Evolutionary conservation across 2,329 filamentous ascomycete genomes (phyloP), one percentile per base, ranked within the genome.

Genomic region (Purpureocillium lavendulum): DNA sequence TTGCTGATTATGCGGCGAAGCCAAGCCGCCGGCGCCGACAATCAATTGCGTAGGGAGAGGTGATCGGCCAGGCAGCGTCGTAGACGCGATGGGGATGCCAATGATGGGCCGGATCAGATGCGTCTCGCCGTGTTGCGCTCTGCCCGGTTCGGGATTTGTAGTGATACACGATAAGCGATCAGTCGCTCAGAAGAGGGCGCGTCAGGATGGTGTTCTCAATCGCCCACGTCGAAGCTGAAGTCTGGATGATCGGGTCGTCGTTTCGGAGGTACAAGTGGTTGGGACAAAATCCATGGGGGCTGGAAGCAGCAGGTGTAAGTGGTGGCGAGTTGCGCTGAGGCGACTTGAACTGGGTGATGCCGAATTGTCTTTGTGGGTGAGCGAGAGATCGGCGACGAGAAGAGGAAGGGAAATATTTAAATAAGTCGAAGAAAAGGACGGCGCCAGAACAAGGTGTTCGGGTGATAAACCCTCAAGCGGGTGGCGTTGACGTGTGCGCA

Each of bases 241-340:
- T 21, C 24, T 15, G 24, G 37, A 30, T 33, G 39, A 34, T 16
- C 37, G 18, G 30, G 18, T 37, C 9, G 29, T n/a, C 12, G 26
- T 30, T 12, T 30, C 28, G 15, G n/a, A 35, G 21, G 31, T 30
- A 24, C 26, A 26, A 18, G 12, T 16, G 26, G 13, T 24, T 15
- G 28, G 34, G 31, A 35, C 29, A 40, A 40, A 35, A 31, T 39
- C 36, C 40, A 42, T 42, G 36, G 21, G 33, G 36, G 17, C 33
- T 28, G 13, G 28, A 39, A 26, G 21, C 21, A 26, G 21, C 10
- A 26, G 5, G 10, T 26, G 21, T 26, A 5, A 26, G 21, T 26
- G 21, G 21, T 10, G 21, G 21, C 21, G 21, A 26, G 21, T n/a
- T 26, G 21, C 21, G 35, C 15, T 15, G 10, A 29, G 3, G 35